Percentiles rank a stretch among this genome's conserved stretches.
phyloP scores from a whole-genome alignment of 495 filamentous ascomycete genomes.

The Tuber umbilicatum region DNA sequence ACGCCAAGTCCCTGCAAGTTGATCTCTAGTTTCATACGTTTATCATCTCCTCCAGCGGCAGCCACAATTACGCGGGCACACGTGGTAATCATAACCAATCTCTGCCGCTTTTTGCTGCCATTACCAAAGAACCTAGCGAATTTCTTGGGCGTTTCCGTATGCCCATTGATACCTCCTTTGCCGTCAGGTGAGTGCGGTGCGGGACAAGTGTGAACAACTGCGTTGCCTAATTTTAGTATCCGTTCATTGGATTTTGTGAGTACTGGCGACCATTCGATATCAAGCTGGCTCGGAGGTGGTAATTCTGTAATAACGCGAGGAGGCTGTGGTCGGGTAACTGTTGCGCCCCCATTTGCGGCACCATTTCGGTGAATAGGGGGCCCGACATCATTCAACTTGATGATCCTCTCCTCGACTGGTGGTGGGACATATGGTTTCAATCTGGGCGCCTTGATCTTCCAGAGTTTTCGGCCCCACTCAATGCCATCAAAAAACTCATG shows the following conservation, averaged over 20 bases:
- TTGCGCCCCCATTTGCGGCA: conserved; percentile 32
- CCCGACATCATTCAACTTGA: conserved; percentile 70
- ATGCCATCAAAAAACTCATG: conserved; percentile 96
- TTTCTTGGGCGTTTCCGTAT: conserved; percentile 65
- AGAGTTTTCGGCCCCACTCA: conserved; percentile 73
- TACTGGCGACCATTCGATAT: conserved; percentile 98
- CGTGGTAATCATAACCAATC: conserved; percentile 92
- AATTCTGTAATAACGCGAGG: conserved; percentile 89
- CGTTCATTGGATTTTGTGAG: conserved; percentile 83
- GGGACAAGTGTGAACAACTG: conserved; percentile 72
- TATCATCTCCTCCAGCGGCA: conserved; percentile 90
- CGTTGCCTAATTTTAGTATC: conserved; percentile 88
- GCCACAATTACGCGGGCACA: conserved; percentile 81
- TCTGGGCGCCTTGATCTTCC: conserved; percentile 85
- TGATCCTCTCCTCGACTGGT: conserved; percentile 63
- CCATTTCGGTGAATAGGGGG: conserved; percentile 49
- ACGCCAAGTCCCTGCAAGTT: conserved; percentile 70
- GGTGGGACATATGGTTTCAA: conserved; percentile 81
- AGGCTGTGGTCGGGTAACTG: conserved; percentile 47
- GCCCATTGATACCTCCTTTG: conserved; percentile 45
- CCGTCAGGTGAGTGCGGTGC: conserved; percentile 48
- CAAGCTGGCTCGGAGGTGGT: conserved; percentile 88
- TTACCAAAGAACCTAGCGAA: conserved; percentile 87
- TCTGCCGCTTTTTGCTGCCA: conserved; percentile 83
- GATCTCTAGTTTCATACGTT: conserved; percentile 86